Evolutionary conservation across 2,329 filamentous ascomycete species (phyloP).

Genomic region (Mariannaea elegans): DNA sequence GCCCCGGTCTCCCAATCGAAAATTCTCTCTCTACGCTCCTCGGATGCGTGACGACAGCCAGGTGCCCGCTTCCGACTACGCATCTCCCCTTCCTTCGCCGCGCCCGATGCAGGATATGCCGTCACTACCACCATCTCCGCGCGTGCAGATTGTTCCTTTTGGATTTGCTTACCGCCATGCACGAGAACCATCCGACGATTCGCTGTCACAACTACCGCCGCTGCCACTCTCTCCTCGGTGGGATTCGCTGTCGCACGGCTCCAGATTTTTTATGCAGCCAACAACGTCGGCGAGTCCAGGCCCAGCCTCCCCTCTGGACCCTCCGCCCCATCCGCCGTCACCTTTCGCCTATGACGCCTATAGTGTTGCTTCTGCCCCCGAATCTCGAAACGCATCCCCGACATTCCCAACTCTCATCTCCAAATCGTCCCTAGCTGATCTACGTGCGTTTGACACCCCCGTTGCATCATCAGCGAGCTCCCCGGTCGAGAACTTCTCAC

Average conservation of each 20-base stretch:
- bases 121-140: conserved; percentile 35
- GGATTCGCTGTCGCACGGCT: conserved; percentile 50
- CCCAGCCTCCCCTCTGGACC: conserved; percentile 39
- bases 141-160: conserved; percentile 35
- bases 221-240: conserved; percentile 54
- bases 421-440: conserved; percentile 46
- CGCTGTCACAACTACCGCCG: conserved; percentile 44
- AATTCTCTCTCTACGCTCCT: conserved; percentile 33
- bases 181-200: conserved; percentile 33
- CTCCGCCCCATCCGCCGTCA: conserved; percentile 37
- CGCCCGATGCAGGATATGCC: conserved; percentile 25
- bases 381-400: conserved; percentile 43
- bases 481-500: conserved; percentile 66
- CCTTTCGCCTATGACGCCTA: conserved; percentile 36
- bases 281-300: conserved; percentile 24
- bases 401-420: conserved; percentile 39
- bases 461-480: conserved; percentile 52
- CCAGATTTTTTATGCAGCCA: conserved; percentile 40
- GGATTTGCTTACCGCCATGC: conserved; percentile 32
- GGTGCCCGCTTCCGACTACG: conserved; percentile 31
- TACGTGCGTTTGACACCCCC: conserved; percentile 48
- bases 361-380: conserved; percentile 28
- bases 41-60: conserved; percentile 33
- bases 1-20: conserved; percentile 31
- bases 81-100: conserved; percentile 37